Conservation (phyloP, 352 stramenopile species). For the Pythium oligandrum region DNA sequence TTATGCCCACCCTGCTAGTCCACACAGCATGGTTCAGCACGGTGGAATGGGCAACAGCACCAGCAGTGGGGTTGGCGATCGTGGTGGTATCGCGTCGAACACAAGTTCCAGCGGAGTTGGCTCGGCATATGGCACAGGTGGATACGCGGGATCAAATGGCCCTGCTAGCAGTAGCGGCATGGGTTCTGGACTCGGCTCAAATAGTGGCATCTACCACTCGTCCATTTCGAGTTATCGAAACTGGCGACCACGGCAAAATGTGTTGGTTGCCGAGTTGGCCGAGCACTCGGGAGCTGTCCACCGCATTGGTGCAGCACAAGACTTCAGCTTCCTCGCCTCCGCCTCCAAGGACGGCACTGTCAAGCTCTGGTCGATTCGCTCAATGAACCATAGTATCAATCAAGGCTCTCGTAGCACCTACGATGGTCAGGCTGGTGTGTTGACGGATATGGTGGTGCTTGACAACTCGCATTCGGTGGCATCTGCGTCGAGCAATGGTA, state of each 20-base stretch:
- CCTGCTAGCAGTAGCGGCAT: not conserved
- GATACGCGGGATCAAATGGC: not conserved
- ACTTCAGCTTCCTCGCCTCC: constrained; percentile 95
- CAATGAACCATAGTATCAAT: constrained; percentile 92
- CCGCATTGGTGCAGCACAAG: constrained; percentile 90
- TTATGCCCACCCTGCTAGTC: constrained; percentile 65
- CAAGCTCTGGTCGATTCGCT: constrained; percentile 93
- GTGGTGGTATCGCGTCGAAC: constrained; percentile 10
- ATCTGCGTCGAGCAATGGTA: constrained; percentile 84
- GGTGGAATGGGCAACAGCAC: not conserved
- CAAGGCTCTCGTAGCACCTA: constrained; percentile 93
- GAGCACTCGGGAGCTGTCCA: constrained; percentile 94
- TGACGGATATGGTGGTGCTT: constrained; percentile 93
- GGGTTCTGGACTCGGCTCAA: constrained; percentile 6
- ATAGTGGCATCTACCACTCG: constrained; percentile 14
- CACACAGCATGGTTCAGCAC: constrained; percentile 40
- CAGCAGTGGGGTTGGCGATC: constrained; percentile 7
- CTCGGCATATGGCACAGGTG: constrained; percentile 1
- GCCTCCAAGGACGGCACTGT: constrained; percentile 95
- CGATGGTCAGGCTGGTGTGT: constrained; percentile 85
- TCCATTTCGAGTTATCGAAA: constrained; percentile 47
- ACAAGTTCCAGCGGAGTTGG: constrained; percentile 1
- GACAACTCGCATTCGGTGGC: constrained; percentile 96
- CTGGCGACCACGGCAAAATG: constrained; percentile 81
- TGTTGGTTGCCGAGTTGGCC: constrained; percentile 76